Percentiles rank a stretch among this genome's conserved stretches.
phyloP scores from a whole-genome alignment of 306 rosid species.

The Quercus glauca region DNA sequence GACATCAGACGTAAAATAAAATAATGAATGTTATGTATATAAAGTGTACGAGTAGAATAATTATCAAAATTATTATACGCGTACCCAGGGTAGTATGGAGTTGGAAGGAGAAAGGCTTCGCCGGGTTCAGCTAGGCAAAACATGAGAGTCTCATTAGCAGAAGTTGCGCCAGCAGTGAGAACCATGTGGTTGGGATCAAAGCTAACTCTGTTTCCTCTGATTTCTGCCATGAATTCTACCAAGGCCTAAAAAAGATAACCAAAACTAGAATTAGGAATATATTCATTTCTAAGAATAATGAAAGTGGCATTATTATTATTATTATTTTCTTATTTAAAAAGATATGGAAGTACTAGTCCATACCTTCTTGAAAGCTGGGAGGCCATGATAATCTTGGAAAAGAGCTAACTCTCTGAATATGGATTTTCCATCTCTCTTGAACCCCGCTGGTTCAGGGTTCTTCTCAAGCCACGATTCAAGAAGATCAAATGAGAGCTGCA shows the following conservation, averaged over 20 bases:
- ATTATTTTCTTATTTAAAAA: too few relatives aligned
- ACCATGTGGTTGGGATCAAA: constrained; percentile 69
- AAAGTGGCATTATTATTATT: background rate
- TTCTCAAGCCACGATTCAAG: constrained; percentile 71
- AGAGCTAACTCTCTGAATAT: constrained; percentile 89
- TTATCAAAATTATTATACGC: background rate
- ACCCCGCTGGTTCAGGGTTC: constrained; percentile 73
- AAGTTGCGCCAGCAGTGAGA: constrained; percentile 79
- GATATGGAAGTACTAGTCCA: too few relatives aligned
- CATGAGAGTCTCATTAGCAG: constrained; percentile 84
- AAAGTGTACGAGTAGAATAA: too few relatives aligned
- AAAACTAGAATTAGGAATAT: background rate
- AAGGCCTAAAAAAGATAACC: constrained; percentile 30
- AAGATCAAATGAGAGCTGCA: constrained; percentile 85
- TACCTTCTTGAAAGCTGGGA: constrained; percentile 73
- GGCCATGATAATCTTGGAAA: constrained; percentile 93
- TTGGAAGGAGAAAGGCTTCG: constrained; percentile 82
- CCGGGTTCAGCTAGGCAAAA: constrained; percentile 73
- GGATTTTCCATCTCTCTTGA: constrained; percentile 73
- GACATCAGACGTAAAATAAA: too few relatives aligned
- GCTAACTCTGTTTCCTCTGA: constrained; percentile 62
- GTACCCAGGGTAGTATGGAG: constrained; percentile 90
- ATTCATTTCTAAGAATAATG: constrained; percentile 10
- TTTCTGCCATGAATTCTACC: constrained; percentile 80
- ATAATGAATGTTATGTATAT: too few relatives aligned